Evolutionary conservation across 441 rosid species (phyloP).

Genomic region (Populus hybrid): DNA sequence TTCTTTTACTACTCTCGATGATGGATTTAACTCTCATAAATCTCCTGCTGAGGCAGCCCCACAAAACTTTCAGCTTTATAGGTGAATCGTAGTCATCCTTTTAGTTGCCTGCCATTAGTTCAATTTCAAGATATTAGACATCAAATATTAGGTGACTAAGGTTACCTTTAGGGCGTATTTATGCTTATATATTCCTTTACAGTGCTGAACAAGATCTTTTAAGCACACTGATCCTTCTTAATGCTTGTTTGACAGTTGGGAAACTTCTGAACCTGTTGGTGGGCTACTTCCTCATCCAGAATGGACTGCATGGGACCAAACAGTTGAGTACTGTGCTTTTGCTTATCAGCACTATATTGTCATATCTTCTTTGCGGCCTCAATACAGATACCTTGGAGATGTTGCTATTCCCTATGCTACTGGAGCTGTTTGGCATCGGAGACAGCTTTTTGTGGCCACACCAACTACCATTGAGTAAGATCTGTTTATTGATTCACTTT

Average conservation of each 20-base stretch:
- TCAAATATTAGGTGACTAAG: not conserved
- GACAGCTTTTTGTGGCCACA: conserved; percentile 96
- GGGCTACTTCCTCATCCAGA: conserved; percentile 98
- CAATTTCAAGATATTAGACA: not conserved
- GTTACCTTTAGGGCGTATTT: not conserved
- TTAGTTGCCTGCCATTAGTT: not conserved
- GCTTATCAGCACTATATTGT: conserved; percentile 94
- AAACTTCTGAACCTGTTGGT: conserved; percentile 94
- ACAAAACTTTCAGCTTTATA: conserved; percentile 89
- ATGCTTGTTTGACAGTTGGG: conserved; percentile 73
- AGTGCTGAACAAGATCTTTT: not conserved
- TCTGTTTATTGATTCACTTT: conserved; percentile 11
- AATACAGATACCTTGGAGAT: conserved; percentile 94
- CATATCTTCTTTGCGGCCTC: conserved; percentile 92
- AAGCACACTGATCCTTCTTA: conserved; percentile 1
- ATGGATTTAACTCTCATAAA: conserved; percentile 70
- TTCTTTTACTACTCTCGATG: conserved; percentile 77
- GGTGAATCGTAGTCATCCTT: conserved; percentile 39
- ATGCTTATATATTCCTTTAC: not conserved
- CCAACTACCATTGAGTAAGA: conserved; percentile 98
- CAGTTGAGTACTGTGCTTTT: conserved; percentile 98
- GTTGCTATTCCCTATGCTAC: conserved; percentile 95
- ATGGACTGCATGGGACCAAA: conserved; percentile 99
- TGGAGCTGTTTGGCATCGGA: conserved; percentile 97
- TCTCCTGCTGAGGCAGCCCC: conserved; percentile 78